Evolutionary conservation across 176 grass and related monocot genomes (phyloP).

Genomic region (Echinochloa phyllopogon): DNA sequence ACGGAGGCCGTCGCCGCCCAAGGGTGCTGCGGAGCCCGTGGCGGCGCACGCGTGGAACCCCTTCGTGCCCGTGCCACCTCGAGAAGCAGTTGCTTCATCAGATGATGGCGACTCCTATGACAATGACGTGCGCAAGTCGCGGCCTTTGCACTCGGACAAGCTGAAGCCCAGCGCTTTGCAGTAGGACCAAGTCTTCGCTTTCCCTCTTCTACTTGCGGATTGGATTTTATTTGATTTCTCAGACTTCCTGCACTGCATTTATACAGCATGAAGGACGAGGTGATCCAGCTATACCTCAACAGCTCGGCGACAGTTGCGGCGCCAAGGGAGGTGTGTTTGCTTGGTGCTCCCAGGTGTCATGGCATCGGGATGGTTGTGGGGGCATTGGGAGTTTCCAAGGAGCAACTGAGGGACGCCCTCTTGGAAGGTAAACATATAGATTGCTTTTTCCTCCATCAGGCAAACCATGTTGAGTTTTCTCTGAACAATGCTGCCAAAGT

Average conservation of each 20-base stretch:
- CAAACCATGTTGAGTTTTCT: not conserved
- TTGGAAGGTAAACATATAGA: slow-evolving; percentile 59
- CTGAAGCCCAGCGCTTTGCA: slow-evolving; percentile 71
- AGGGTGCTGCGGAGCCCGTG: not conserved
- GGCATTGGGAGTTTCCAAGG: slow-evolving; percentile 59
- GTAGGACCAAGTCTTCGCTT: slow-evolving; percentile 38
- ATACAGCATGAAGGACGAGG: slow-evolving; percentile 70
- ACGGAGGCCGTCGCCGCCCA: slow-evolving; percentile 26
- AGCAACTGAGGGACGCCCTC: slow-evolving; percentile 67
- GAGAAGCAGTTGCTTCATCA: not conserved
- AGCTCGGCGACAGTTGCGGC: not conserved
- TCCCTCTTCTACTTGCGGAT: not conserved
- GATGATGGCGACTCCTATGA: slow-evolving; percentile 1
- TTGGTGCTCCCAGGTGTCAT: slow-evolving; percentile 62
- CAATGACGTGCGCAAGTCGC: slow-evolving; percentile 42
- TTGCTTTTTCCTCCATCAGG: not conserved
- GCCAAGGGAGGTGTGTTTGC: slow-evolving; percentile 46
- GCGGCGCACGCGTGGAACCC: slow-evolving; percentile 49
- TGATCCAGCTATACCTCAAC: slow-evolving; percentile 68
- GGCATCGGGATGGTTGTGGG: slow-evolving; percentile 66
- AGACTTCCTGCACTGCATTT: not conserved
- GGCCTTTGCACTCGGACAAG: slow-evolving; percentile 70
- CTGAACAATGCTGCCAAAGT: not conserved
- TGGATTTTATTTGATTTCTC: not conserved
- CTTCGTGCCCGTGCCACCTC: slow-evolving; percentile 29